phyloP scores from a whole-genome alignment of 2,329 filamentous ascomycete species.

The Westerdykella ornata region DNA sequence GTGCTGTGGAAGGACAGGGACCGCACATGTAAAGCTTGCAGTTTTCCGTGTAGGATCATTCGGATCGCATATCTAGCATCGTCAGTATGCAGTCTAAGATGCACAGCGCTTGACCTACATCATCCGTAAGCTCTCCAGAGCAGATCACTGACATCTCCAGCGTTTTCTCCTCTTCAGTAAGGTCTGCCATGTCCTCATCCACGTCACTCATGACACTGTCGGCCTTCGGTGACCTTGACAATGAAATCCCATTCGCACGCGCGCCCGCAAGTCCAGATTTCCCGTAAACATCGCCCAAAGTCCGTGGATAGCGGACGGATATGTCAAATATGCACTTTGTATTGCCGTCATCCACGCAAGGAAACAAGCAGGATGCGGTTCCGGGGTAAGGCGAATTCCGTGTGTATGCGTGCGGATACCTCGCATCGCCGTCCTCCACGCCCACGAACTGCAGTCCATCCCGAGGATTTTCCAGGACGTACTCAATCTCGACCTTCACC shows the following conservation, averaged over 20 bases:
- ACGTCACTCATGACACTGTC: constrained; percentile 30
- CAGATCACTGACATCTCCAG: constrained; percentile 86
- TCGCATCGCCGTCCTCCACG: constrained; percentile 66
- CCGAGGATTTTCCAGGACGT: constrained; percentile 64
- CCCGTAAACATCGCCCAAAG: constrained; percentile 66
- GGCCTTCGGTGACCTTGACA: constrained; percentile 14
- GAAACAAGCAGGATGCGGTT: constrained; percentile 79
- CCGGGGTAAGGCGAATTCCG: constrained; percentile 73
- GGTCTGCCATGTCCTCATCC: constrained; percentile 38
- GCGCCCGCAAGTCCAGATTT: constrained; percentile 27
- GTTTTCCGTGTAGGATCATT: constrained; percentile 77
- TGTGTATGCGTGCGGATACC: constrained; percentile 90
- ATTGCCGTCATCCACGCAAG: constrained; percentile 80
- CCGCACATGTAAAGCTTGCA: constrained; percentile 68
- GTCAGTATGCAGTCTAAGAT: constrained; percentile 4
- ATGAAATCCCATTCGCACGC: constrained; percentile 12
- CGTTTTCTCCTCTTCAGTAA: constrained; percentile 72
- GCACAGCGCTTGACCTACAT: constrained; percentile 41
- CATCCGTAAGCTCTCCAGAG: constrained; percentile 81
- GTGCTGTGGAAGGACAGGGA: constrained; percentile 74
- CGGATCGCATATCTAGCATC: constrained; percentile 55
- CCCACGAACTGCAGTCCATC: constrained; percentile 93
- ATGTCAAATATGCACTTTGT: constrained; percentile 82
- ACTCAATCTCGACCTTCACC: constrained; percentile 66
- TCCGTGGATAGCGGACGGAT: constrained; percentile 77